phyloP scores from a whole-genome alignment of 768 basidiomycete species.

The Hirschioporus abietinus region DNA sequence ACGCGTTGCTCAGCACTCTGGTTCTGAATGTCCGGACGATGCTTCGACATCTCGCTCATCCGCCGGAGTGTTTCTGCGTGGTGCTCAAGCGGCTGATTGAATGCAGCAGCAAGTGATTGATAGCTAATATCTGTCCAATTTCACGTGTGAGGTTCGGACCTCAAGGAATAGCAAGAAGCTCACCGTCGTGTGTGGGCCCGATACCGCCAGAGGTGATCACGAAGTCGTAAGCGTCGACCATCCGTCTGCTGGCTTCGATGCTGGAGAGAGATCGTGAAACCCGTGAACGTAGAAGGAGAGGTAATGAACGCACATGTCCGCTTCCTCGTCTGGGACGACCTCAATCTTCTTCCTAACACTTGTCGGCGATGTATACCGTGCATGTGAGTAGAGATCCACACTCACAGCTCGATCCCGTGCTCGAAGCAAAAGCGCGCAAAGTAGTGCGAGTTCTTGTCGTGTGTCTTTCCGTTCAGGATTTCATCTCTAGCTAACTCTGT shows the following conservation, averaged over 20 bases:
- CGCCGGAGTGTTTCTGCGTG: constrained; percentile 73
- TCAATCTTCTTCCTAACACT: constrained; percentile 74
- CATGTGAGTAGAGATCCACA: constrained; percentile 15
- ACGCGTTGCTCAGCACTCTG: constrained; percentile 71
- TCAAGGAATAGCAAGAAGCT: constrained; percentile 15
- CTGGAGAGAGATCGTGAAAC: constrained; percentile 31
- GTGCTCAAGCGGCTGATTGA: constrained; percentile 62
- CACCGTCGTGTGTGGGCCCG: constrained; percentile 87
- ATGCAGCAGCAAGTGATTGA: constrained; percentile 79
- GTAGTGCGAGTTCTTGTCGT: constrained; percentile 78
- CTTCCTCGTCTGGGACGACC: constrained; percentile 86
- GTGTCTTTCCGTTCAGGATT: constrained; percentile 88
- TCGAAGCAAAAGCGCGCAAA: constrained; percentile 89
- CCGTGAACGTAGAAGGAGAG: not conserved
- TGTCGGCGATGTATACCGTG: constrained; percentile 14
- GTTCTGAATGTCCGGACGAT: constrained; percentile 48
- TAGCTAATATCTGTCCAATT: constrained; percentile 75
- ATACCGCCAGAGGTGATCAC: constrained; percentile 91
- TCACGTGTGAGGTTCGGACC: not conserved
- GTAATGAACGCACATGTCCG: constrained; percentile 64
- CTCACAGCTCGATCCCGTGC: constrained; percentile 74
- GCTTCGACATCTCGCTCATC: constrained; percentile 57
- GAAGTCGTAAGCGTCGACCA: constrained; percentile 81
- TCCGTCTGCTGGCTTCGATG: constrained; percentile 76
- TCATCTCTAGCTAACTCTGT: constrained; percentile 56